Evolutionary conservation across 495 filamentous ascomycete genomes (phyloP).

Genomic region (Platismatia glauca): DNA sequence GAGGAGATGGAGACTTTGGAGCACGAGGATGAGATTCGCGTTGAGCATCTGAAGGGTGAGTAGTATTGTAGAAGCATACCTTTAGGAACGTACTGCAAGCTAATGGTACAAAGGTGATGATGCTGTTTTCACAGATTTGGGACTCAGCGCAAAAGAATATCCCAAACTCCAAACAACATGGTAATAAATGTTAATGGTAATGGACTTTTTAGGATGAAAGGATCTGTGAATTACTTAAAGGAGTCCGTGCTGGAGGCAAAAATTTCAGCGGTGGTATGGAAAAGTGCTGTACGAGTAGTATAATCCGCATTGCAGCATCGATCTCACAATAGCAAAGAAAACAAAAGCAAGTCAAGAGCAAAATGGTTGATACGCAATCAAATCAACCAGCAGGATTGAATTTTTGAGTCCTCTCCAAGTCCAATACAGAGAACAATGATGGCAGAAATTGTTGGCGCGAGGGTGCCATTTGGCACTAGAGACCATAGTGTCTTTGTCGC

Average conservation of each 20-base stretch:
- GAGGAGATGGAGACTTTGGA: slow-evolving; percentile 52
- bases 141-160: slow-evolving; percentile 43
- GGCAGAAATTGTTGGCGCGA: too few relatives aligned
- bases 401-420: too few relatives aligned
- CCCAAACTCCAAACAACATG: slow-evolving; percentile 42
- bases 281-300: neutral
- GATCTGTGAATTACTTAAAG: neutral
- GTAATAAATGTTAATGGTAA: slow-evolving; percentile 25
- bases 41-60: slow-evolving; percentile 47
- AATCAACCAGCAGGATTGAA: neutral
- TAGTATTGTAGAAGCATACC: neutral
- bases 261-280: neutral
- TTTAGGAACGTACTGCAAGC: neutral
- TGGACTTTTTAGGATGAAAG: neutral
- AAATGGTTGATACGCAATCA: neutral
- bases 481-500: too few relatives aligned
- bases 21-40: slow-evolving; percentile 52
- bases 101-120: slow-evolving; percentile 33
- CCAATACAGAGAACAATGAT: too few relatives aligned
- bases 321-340: neutral
- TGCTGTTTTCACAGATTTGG: slow-evolving; percentile 46
- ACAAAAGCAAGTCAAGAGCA: neutral
- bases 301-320: too few relatives aligned
- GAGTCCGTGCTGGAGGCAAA: neutral
- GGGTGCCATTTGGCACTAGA: too few relatives aligned